Evolutionary conservation across 345 rosid species (phyloP).

Genomic region (Xanthoceras sorbifolium): DNA sequence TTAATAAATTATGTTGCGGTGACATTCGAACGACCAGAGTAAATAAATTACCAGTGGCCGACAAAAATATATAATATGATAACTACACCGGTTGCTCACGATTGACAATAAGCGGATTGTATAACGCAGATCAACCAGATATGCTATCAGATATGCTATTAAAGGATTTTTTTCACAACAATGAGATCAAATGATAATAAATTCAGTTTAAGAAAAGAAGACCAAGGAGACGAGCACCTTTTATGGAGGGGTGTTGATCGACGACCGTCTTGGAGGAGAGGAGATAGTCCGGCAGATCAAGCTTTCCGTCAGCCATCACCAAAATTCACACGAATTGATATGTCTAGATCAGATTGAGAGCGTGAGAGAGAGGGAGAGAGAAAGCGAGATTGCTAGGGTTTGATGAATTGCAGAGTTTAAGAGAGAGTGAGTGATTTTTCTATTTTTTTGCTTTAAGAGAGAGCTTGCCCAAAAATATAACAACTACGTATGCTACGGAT

Average conservation of each 20-base stretch:
- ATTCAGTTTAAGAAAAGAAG: not conserved
- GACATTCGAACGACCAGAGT: not conserved
- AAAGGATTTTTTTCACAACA: not conserved
- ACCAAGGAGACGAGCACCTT: constrained; percentile 10
- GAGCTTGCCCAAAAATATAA: not conserved
- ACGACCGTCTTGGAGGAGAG: constrained; percentile 32
- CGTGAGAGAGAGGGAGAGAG: not conserved
- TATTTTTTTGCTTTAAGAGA: not conserved
- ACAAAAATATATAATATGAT: not conserved
- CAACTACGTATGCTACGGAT: not conserved
- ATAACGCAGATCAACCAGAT: constrained; percentile 10
- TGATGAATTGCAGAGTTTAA: constrained; percentile 12
- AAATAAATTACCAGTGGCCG: not conserved
- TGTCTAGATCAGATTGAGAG: not conserved
- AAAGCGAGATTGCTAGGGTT: constrained; percentile 16
- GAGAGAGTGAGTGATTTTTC: constrained; percentile 6
- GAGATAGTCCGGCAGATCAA: constrained; percentile 43
- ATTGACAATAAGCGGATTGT: not conserved
- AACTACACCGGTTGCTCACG: not conserved
- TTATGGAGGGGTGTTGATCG: constrained; percentile 28
- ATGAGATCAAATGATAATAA: constrained; percentile 5
- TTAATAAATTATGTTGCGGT: not conserved
- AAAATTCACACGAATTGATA: not conserved
- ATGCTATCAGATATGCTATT: not conserved
- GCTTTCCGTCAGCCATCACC: constrained; percentile 33